A percentile compares a stretch with the other conserved stretches of the same genome.
Evolutionary conservation across 768 basidiomycete species (phyloP).

Genomic region (Coprinopsis cinerea): DNA sequence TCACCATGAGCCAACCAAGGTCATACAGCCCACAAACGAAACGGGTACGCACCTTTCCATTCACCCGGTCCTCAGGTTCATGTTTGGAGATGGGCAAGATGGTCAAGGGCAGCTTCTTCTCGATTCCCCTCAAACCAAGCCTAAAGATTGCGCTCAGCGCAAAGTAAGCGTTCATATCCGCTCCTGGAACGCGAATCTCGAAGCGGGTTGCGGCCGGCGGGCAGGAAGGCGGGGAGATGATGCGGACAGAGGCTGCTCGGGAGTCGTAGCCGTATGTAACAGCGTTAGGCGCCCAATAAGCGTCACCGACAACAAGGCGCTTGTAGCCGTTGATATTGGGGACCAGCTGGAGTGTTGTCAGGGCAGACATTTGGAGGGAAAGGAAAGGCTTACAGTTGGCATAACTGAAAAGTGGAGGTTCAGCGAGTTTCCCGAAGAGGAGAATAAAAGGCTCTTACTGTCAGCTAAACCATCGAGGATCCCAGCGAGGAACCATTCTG

Average conservation of each 20-base stretch:
- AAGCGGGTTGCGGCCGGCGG: slow-evolving; percentile 77
- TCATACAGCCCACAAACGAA: too few relatives aligned
- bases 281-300: slow-evolving; percentile 91
- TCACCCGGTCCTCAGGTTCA: slow-evolving; percentile 48
- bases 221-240: slow-evolving; percentile 89
- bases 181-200: slow-evolving; percentile 92
- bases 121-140: slow-evolving; percentile 83
- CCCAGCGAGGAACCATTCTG: slow-evolving; percentile 94
- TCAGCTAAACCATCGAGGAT: slow-evolving; percentile 85
- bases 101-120: slow-evolving; percentile 62
- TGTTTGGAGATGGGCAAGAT: slow-evolving; percentile 64
- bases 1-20: neutral
- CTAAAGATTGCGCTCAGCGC: slow-evolving; percentile 84
- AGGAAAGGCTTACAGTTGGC: slow-evolving; percentile 55
- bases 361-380: neutral
- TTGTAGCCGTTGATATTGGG: slow-evolving; percentile 98
- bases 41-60: slow-evolving; percentile 40
- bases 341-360: slow-evolving; percentile 45
- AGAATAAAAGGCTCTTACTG: slow-evolving; percentile 40
- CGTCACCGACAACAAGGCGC: slow-evolving; percentile 88
- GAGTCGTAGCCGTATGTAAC: slow-evolving; percentile 96
- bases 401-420: slow-evolving; percentile 43
- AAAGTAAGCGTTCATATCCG: slow-evolving; percentile 94
- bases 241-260: slow-evolving; percentile 85
- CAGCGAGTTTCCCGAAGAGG: neutral